Evolutionary conservation across 129 eudicot genomes (phyloP), one percentile per base, ranked within the genome.

Genomic region (Escallonia rubra): DNA sequence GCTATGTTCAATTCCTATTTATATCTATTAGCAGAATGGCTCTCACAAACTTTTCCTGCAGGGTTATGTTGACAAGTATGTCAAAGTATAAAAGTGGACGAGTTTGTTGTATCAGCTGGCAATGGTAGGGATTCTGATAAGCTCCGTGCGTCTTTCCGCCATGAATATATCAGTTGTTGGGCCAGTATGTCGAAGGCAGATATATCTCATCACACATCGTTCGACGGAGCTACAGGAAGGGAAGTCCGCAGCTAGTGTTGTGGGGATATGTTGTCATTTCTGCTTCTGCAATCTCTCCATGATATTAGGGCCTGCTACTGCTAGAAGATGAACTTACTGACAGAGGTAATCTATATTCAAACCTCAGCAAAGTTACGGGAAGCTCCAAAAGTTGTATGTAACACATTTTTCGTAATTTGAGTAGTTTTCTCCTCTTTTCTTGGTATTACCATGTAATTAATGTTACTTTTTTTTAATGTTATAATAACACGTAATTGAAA

Each of bases 51-150:
- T 60, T 71, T 8, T 63, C 78, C 41, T 79, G 68, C 90, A 93
- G 98, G 98, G 98, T 8, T 93, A 93, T 78, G 98, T 93, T 71
- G 94, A 85, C 63, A 93, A 93, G 79, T 93, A 93, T 77, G 95
- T 83, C 63, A 93, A 84, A 78, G 84, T 62, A 53, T 87, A 85
- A 74, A 61, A 61, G 69, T 4, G 4, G 61, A 9, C 6, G 45
- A 75, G 42, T 64, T 54, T 61, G 57, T 59, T 43, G 42, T 9
- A 58, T 53, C 34, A 51, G 45, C 15, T 58, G 14, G 63, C 45
- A 16, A 63, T 39, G 15, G 60, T 50, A 15, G 64, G 47, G 63
- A 43, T 49, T 51, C 16, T 65, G 49, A 51, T 64, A 46, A 10
- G 50, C 51, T 15, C 8, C 16, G 0, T 23, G 42, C 40, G n/a